Evolutionary conservation across 352 stramenopile species (phyloP), one percentile per base, ranked within the genome.

Genomic region (Aphanomyces euteiches): DNA sequence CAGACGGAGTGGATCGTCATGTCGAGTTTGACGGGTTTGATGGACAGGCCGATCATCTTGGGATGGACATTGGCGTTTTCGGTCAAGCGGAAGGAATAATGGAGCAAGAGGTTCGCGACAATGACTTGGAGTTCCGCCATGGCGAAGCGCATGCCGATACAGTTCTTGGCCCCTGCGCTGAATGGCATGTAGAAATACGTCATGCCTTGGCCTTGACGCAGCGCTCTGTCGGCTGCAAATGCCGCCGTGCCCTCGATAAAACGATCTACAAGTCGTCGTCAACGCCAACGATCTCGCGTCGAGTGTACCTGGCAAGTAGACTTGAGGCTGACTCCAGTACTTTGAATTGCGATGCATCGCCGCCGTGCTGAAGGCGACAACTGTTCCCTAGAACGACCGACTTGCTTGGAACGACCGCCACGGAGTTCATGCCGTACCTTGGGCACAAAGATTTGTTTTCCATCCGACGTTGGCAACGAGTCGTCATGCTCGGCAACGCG

Each of bases 1-100:
- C 28, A 28, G 43, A n/a, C 60, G 1, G 21, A 17, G 54, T 60
- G 38, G 13, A 70, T 43, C 21, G 19, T 47, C 64, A 70, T 70
- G 15, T 34, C 28, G 17, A 70, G 39, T 8, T 70, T 47, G 43
- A 70, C 64, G 39, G 64, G 64, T 47, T 70, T 70, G 50, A 70
- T 47, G 1, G 64, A 61, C 15, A 70, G 45, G 10, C 64, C 47
- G 4, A 37, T 36, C 36, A 61, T 36, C 64, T 70, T 70, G 13
- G 64, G 64, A 19, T 70, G 56, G 43, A 61, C 19, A 34, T 70
- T 41, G 3, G 64, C 64, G 4, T 60, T 19, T 0, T 15, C 12
- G 1, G 64, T 53, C 39, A 70, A 10, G 10, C n/a, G 6, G 40
- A 70, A 70, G 3, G 64, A 70, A 64, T 56, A 61, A 13, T 70